Conservation (phyloP, 306 rosid genomes). For the Rosa multiflora region DNA sequence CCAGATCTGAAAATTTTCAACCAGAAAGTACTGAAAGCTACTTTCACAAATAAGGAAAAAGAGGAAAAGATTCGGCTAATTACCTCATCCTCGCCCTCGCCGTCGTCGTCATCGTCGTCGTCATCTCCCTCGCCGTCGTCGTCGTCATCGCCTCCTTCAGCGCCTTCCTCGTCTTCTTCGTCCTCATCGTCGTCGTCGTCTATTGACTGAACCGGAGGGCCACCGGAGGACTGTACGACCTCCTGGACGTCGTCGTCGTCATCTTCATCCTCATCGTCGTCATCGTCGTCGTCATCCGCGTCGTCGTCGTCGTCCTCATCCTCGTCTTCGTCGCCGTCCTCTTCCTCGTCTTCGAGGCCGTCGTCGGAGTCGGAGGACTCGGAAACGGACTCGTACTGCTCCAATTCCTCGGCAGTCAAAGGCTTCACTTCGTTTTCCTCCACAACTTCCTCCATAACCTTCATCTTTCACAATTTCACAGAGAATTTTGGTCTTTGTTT, state of each 20-base stretch:
- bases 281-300: constrained; percentile 45
- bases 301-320: constrained; percentile 33
- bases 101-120: constrained; percentile 50
- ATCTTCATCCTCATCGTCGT: constrained; percentile 33
- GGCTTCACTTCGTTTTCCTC: constrained; percentile 48
- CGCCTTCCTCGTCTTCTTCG: constrained; percentile 38
- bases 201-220: constrained; percentile 38
- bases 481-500: constrained; percentile 12
- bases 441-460: constrained; percentile 44
- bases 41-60: background rate
- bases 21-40: background rate
- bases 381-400: constrained; percentile 36
- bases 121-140: constrained; percentile 36
- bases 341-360: constrained; percentile 29
- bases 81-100: constrained; percentile 46
- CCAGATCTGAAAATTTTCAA: constrained; percentile 15
- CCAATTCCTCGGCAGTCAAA: constrained; percentile 26
- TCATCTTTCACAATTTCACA: constrained; percentile 45
- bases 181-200: constrained; percentile 44
- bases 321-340: constrained; percentile 34
- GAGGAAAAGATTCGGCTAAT: background rate
- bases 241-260: constrained; percentile 44
- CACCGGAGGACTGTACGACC: constrained; percentile 46
- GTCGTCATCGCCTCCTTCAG: constrained; percentile 28
- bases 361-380: constrained; percentile 42